Base-by-base conservation (phyloP, 306 rosid species). In the Mimosa pudica region DNA sequence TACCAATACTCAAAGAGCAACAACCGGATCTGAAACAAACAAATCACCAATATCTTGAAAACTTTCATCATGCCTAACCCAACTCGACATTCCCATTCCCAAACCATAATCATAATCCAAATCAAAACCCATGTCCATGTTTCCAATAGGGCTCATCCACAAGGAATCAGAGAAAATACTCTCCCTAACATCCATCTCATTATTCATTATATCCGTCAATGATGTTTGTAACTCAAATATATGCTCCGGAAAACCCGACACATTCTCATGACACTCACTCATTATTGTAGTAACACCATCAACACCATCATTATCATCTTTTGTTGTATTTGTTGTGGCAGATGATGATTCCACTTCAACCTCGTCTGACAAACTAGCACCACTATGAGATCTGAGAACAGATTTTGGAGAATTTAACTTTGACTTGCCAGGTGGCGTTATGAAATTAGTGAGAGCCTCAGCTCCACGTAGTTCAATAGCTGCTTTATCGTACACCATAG, bases 391-490 rank as follows among this genome's bases (percentile, higher is more conserved):
- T 11, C n/a, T 89, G 12, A 95, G 89, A 3, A 95, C 99, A 0
- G 97, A 90, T 12, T 84, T 90, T 0, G 99, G 99, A 35, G 98
- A 95, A 75, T 87, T 83, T 20, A 83, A 17, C n/a, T 38, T 67
- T 24, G 30, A 24, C 30, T 24, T 24, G 30, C 30, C 30, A 24
- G 90, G 91, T 6, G 89, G 92, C 1, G 87, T 76, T 3, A 83
- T 75, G 73, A 95, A 91, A 87, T 95, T 95, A 20, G 99, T 95
- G 72, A 93, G 92, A 80, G 99, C 99, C 85, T 91, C 91, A 1
- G 99, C 84, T 18, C 99, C 99, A 62, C 98, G 97, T 41, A 95
- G 75, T 89, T 89, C 84, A 63, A 95, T 95, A 41, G 99, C 99
- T 11, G 98, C 98, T 86, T 90, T 89, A 86, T 95, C 99, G 77